A percentile compares a stretch with the other conserved stretches of the same genome.
Evolutionary conservation across 768 basidiomycete genomes (phyloP).

Genomic region (Dacryopinax spathularia): DNA sequence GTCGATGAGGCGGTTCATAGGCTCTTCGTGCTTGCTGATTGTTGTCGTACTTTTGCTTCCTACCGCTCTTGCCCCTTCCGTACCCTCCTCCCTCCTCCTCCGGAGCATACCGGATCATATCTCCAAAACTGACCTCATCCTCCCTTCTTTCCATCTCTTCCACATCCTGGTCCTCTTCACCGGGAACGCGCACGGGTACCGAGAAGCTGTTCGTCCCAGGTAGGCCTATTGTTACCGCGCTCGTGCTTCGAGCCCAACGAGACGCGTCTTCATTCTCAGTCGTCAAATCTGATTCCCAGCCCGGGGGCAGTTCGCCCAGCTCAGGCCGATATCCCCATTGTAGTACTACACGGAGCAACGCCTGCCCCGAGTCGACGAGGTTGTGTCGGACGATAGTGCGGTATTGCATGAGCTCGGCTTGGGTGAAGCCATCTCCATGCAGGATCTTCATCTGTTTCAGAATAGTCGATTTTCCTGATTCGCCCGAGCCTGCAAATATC

Average conservation of each 20-base stretch:
- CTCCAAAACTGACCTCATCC: background rate
- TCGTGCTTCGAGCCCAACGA: background rate
- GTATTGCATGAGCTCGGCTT: conserved; percentile 61
- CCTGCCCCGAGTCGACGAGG: conserved; percentile 78
- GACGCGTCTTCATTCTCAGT: background rate
- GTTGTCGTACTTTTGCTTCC: background rate
- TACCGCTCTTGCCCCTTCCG: background rate
- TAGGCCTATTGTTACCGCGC: background rate
- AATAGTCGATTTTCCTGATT: conserved; percentile 89
- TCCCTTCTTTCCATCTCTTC: background rate
- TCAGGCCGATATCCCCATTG: background rate
- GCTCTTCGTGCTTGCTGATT: background rate
- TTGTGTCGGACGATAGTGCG: conserved; percentile 71
- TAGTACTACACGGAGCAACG: conserved; percentile 65
- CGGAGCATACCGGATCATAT: background rate
- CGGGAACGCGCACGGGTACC: background rate
- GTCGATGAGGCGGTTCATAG: background rate
- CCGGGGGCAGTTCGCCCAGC: background rate
- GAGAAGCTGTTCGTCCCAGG: background rate
- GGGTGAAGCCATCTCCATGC: conserved; percentile 78
- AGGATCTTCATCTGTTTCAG: conserved; percentile 99
- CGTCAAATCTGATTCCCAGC: background rate
- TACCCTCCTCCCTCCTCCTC: background rate
- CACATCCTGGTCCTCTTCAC: background rate
- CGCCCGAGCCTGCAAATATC: conserved; percentile 59